Percentiles rank a stretch among this genome's conserved stretches.
Evolutionary conservation across 2,329 filamentous ascomycete species (phyloP).

Genomic region (Pseudogymnoascus sp.): DNA sequence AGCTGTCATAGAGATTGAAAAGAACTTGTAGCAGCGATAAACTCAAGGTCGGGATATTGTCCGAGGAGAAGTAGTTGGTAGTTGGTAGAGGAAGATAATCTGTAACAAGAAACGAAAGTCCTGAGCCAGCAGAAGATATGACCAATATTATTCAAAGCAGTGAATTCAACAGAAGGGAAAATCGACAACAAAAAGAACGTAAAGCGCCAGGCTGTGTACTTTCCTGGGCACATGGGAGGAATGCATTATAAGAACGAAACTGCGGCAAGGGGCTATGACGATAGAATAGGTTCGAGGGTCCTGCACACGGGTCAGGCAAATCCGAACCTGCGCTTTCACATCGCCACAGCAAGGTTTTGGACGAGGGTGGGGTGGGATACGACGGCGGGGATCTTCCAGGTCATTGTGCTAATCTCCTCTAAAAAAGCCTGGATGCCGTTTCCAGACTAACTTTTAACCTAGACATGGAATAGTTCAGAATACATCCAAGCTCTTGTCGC

Average conservation of each 20-base stretch:
- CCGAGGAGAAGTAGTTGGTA: neutral
- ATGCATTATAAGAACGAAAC: slow-evolving; percentile 9
- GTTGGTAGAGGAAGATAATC: neutral
- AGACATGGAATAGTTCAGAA: neutral
- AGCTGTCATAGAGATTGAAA: neutral
- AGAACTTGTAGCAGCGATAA: neutral
- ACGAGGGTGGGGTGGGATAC: neutral
- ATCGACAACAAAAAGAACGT: slow-evolving; percentile 5
- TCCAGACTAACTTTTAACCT: neutral
- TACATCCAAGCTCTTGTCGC: neutral
- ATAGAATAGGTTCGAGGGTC: slow-evolving; percentile 5
- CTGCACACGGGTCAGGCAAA: slow-evolving; percentile 5
- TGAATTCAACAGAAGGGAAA: neutral
- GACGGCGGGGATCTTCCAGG: neutral
- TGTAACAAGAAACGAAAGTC: slow-evolving; percentile 5
- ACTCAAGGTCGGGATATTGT: neutral
- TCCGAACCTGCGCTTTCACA: neutral
- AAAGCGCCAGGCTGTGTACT: slow-evolving; percentile 4
- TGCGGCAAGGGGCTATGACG: slow-evolving; percentile 4
- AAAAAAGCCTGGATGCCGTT: neutral
- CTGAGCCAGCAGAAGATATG: slow-evolving; percentile 4
- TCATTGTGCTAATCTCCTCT: neutral
- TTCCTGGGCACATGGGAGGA: neutral
- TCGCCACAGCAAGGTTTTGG: neutral
- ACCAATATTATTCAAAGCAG: neutral